Evolutionary conservation across 345 rosid genomes (phyloP).

Genomic region (Rhizophora mangle): DNA sequence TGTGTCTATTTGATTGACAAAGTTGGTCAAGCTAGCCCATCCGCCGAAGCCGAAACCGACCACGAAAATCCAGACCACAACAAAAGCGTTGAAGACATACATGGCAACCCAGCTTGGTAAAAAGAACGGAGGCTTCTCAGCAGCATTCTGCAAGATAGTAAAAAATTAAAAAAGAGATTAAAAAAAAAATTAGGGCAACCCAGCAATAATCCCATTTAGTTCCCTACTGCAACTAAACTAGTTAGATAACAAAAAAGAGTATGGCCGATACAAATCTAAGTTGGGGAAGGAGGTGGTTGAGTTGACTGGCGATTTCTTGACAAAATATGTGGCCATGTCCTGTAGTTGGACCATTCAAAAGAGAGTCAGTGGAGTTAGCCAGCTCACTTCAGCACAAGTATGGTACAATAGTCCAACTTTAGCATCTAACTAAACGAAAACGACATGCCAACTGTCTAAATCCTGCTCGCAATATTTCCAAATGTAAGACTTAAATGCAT

Average conservation of each 20-base stretch:
- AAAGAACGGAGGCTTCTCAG: slow-evolving; percentile 87
- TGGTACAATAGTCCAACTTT: slow-evolving; percentile 26
- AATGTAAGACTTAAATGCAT: slow-evolving; percentile 39
- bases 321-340: no score
- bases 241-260: no score
- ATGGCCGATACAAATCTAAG: no score
- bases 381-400: slow-evolving; percentile 28
- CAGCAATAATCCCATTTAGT: no score
- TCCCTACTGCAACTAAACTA: no score
- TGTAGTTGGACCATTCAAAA: no score
- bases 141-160: slow-evolving; percentile 64
- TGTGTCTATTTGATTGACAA: slow-evolving; percentile 73
- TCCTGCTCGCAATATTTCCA: slow-evolving; percentile 34
- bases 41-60: slow-evolving; percentile 93
- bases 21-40: slow-evolving; percentile 97
- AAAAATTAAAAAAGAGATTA: background rate
- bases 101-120: slow-evolving; percentile 90
- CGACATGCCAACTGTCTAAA: slow-evolving; percentile 42
- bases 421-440: slow-evolving; percentile 52
- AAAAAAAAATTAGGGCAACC: background rate
- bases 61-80: slow-evolving; percentile 75
- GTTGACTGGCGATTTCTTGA: no score
- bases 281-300: no score
- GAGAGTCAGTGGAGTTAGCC: background rate
- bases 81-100: slow-evolving; percentile 64